A percentile compares a stretch with the other conserved stretches of the same genome.
These are phyloP conservation scores for Purpureocillium lavendulum DNA, from an alignment of 2,329 filamentous ascomycete genomes.

Conservation along the genomic window DNA sequence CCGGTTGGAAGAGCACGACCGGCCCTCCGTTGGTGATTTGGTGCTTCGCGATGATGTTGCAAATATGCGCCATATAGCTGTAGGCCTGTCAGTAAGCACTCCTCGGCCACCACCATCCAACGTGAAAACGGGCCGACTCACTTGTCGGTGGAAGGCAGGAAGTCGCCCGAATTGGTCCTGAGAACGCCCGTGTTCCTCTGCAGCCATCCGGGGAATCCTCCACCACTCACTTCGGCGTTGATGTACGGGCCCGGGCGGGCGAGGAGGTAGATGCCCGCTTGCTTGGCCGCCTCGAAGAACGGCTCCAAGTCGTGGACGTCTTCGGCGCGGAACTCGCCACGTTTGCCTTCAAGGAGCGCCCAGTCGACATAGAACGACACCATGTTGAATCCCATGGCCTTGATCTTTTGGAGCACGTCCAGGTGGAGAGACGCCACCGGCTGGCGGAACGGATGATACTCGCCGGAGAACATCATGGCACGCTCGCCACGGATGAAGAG, in stretches of 20 bases:
- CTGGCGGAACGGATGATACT: slow-evolving; percentile 59
- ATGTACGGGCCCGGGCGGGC: slow-evolving; percentile 68
- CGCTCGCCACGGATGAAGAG: slow-evolving; percentile 63
- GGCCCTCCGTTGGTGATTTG: slow-evolving; percentile 81
- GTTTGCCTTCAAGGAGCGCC: slow-evolving; percentile 68
- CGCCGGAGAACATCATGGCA: slow-evolving; percentile 63
- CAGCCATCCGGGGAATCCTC: slow-evolving; percentile 76
- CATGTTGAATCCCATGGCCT: slow-evolving; percentile 69
- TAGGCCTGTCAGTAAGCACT: background rate
- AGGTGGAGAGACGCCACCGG: slow-evolving; percentile 44
- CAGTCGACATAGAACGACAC: slow-evolving; percentile 76
- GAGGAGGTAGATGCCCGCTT: slow-evolving; percentile 70
- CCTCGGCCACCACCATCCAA: background rate
- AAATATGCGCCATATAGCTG: slow-evolving; percentile 54
- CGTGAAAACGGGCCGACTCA: slow-evolving; percentile 22
- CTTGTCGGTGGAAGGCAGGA: slow-evolving; percentile 58
- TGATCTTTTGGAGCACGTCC: slow-evolving; percentile 77
- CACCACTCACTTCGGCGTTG: slow-evolving; percentile 69
- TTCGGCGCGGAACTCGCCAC: slow-evolving; percentile 59
- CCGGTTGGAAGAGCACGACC: slow-evolving; percentile 69
- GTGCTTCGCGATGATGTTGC: slow-evolving; percentile 58
- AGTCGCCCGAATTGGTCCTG: slow-evolving; percentile 54
- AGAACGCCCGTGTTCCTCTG: slow-evolving; percentile 57
- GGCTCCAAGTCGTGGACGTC: slow-evolving; percentile 65
- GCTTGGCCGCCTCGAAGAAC: slow-evolving; percentile 66